phyloP scores from a whole-genome alignment of 768 basidiomycete species.

The Lactarius indigo region DNA sequence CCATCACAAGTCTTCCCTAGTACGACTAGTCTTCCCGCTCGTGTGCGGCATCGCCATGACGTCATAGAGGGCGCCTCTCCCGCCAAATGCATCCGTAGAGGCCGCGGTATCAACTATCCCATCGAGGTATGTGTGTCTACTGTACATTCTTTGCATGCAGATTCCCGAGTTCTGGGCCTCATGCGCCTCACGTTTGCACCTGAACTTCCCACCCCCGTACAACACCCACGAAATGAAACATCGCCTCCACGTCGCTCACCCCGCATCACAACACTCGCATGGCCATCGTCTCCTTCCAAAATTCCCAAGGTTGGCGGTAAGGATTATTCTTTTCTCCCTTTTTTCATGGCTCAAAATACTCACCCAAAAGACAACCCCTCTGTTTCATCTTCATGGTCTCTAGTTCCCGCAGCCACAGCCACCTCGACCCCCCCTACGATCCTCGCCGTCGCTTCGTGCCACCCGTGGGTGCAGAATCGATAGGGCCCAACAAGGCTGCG shows the following conservation, averaged over 20 bases:
- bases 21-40: constrained; percentile 35
- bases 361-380: no score
- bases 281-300: constrained; percentile 23
- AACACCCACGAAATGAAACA: constrained; percentile 22
- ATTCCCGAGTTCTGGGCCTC: constrained; percentile 24
- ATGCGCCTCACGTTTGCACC: constrained; percentile 27
- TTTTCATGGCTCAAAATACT: no score
- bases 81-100: constrained; percentile 46
- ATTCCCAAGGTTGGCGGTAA: no score
- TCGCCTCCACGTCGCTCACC: constrained; percentile 30
- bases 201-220: constrained; percentile 26
- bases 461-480: constrained; percentile 26
- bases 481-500: constrained; percentile 61
- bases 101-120: constrained; percentile 35
- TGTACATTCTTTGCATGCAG: background rate
- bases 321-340: no score
- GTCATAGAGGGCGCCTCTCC: constrained; percentile 46
- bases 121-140: constrained; percentile 30
- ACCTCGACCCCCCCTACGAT: constrained; percentile 32
- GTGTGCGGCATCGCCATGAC: constrained; percentile 43
- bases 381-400: no score
- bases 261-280: constrained; percentile 25
- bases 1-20: constrained; percentile 33
- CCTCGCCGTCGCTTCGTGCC: constrained; percentile 32
- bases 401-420: constrained; percentile 42